Base-by-base conservation (phyloP, 202 grass and related monocot genomes). In the Zoysia matrella region DNA sequence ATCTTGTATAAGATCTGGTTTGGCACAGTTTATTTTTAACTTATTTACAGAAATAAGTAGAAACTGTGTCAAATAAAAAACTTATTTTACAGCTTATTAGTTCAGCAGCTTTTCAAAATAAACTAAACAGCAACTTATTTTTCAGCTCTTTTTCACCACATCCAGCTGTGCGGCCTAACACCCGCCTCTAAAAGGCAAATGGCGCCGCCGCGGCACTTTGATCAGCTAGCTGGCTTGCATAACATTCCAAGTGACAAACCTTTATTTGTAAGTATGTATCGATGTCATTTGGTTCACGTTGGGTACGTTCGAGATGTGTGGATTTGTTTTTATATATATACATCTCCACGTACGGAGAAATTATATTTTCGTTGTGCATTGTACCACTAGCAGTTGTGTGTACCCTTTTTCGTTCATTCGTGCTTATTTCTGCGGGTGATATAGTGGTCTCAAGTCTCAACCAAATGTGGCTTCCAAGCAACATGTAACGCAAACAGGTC, bases 401-500 rank as follows among this genome's bases (percentile, higher is more conserved):
- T 74, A 65, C 60, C 74, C 11, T 36, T 66, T 72, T 11, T 36
- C 30, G 30, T 36, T 36, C 11, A 53, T 53, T 46, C 41, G 81
- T 52, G 54, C 15, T 53, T 58, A 11, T 36, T 80, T 70, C 7
- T 60, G 47, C 78, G 39, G 50, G 45, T 51, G 65, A 44, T 66
- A 13, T 41, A 42, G 42, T 67, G 47, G 7, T 48, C n/a, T 41
- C 44, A 60, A 55, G 76, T 36, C 30, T 36, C 30, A 36, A 36
- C 30, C 82, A 89, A 77, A 82, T 89, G 82, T 89, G 77, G 78
- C 82, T 85, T 89, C 5, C 62, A 89, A 85, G 87, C 78, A 82
- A 85, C 79, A 89, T 15, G 42, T 42, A 71, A 52, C 47, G 47
- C 76, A 60, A 30, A 82, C 12, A 57, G 46, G 62, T 51, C 48